Conservation (phyloP, 768 basidiomycete genomes). For the Psilocybe cyanescens region DNA sequence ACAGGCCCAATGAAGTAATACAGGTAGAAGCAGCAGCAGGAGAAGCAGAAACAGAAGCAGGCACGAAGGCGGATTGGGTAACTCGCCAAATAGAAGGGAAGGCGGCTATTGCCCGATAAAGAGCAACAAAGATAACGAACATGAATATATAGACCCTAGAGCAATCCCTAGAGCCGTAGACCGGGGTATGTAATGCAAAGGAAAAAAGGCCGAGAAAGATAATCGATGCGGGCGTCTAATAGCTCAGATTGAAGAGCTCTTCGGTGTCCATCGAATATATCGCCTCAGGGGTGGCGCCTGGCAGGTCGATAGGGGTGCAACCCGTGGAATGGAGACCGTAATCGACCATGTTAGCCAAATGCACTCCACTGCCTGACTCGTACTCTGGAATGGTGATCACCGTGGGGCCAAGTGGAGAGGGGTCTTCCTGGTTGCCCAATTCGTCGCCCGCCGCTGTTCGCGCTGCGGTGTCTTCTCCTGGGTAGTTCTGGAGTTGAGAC, state of each 20-base stretch:
- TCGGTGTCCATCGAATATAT: slow-evolving; percentile 31
- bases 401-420: not conserved
- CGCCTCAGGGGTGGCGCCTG: slow-evolving; percentile 20
- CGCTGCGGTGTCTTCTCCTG: not conserved
- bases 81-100: not conserved
- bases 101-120: not conserved
- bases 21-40: not conserved
- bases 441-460: not conserved
- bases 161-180: not conserved
- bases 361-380: not conserved
- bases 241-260: slow-evolving; percentile 26
- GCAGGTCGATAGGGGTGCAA: slow-evolving; percentile 5
- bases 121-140: not conserved
- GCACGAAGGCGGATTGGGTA: not conserved
- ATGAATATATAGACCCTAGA: not conserved
- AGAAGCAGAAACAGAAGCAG: not conserved
- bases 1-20: not conserved
- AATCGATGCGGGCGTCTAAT: slow-evolving; percentile 1
- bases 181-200: not conserved
- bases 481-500: slow-evolving; percentile 10
- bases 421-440: not conserved
- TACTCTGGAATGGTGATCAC: not conserved
- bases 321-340: not conserved
- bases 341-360: slow-evolving; percentile 5
- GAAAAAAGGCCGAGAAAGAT: not conserved